Evolutionary conservation across 768 basidiomycete species (phyloP).

Genomic region (Amanita fuliginea): DNA sequence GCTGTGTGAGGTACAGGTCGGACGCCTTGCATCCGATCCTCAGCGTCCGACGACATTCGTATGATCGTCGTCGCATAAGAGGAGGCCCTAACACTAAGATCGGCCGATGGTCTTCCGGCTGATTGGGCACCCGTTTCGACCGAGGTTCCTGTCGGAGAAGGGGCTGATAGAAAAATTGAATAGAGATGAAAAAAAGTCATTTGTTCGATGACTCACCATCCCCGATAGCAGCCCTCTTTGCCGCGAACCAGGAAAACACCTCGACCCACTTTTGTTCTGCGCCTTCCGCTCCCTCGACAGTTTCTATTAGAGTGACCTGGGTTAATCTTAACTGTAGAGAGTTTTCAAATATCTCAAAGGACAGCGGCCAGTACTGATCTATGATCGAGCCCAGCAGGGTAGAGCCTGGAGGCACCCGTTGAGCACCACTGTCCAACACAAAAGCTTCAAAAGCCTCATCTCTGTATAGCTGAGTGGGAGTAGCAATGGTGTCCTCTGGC

Average conservation of each 20-base stretch:
- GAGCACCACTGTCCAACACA: conserved; percentile 20
- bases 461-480: background rate
- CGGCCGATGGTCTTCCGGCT: background rate
- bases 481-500: background rate
- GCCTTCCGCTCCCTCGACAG: conserved; percentile 75
- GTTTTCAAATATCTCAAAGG: conserved; percentile 58
- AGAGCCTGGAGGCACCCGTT: conserved; percentile 26
- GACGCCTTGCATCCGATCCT: background rate
- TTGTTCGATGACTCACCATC: conserved; percentile 9
- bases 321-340: conserved; percentile 83
- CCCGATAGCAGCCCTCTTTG: conserved; percentile 25
- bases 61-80: background rate
- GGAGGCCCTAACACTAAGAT: background rate
- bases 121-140: background rate
- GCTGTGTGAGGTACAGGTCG: background rate
- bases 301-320: conserved; percentile 70
- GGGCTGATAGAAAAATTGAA: background rate
- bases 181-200: conserved; percentile 4
- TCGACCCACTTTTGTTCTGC: conserved; percentile 77
- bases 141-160: background rate
- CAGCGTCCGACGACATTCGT: background rate
- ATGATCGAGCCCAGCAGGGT: conserved; percentile 15
- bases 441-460: conserved; percentile 6
- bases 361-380: conserved; percentile 27
- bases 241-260: conserved; percentile 79